Base-by-base conservation (phyloP, 345 rosid species). In the Linum tenue region DNA sequence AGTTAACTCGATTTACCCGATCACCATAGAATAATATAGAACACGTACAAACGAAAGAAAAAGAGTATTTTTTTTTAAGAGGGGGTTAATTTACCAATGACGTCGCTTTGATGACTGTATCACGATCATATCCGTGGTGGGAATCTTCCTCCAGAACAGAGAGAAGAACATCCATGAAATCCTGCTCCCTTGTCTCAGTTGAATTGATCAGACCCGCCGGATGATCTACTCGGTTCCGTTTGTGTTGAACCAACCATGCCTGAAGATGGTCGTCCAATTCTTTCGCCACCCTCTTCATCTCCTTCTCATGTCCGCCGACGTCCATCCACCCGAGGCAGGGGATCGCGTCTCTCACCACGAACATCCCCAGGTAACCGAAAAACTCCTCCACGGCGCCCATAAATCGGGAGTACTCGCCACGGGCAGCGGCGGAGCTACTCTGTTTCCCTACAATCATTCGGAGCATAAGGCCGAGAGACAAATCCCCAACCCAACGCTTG, bases 251-350 rank as follows among this genome's bases (percentile, higher is more conserved):
- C 17, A 76, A 51, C 80, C 80, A 76, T 42, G 55, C 71, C 17
- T 51, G 56, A 6, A 22, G 39, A 16, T 72, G 31, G 2, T 8
- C 8, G 11, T 79, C 76, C 48, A 77, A 37, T 39, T 74, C 80
- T 39, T 69, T 67, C 7, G 71, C 63, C 35, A 70, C 67, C 40
- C 53, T 67, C 69, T 71, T 69, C 83, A 80, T 80, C 36, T 56
- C 73, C 72, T 72, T 80, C 41, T 71, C 80, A 37, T 74, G 64
- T 0, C 81, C 81, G 0, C 79, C 83, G 37, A 80, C 3, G 62
- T 80, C 83, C 39, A 80, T 17, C 73, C 77, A 67, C 9, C 78
- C 70, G 2, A 80, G 73, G 65, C 64, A 72, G 15, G 77, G 78
- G 8, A 74, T 39, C 0, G 71, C 70, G 58, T 80, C 83, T 0